Percentiles rank a stretch among this genome's conserved stretches.
Conservation (phyloP, 2,329 filamentous ascomycete genomes). For the Fusarium zealandicum region DNA sequence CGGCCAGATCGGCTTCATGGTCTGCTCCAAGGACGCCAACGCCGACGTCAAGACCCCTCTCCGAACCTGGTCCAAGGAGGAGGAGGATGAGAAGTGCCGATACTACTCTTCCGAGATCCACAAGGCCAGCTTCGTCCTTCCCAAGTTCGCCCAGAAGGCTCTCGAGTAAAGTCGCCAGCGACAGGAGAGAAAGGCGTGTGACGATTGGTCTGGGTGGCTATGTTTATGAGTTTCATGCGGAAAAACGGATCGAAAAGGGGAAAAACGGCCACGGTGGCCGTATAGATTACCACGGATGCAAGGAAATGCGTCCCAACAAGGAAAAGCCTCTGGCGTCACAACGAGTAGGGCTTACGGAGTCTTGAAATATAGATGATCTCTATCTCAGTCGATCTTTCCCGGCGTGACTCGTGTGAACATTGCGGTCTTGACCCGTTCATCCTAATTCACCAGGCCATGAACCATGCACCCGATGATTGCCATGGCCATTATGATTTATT, state of each 20-base stretch:
- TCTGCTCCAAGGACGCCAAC: conserved; percentile 93
- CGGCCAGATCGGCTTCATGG: conserved; percentile 99
- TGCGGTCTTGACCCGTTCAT: neutral
- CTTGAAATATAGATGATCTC: conserved; percentile 26
- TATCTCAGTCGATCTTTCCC: conserved; percentile 1
- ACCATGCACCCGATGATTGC: neutral
- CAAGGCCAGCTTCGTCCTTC: conserved; percentile 90
- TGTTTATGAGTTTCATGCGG: conserved; percentile 35
- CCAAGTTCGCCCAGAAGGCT: conserved; percentile 88
- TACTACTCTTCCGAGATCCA: conserved; percentile 99
- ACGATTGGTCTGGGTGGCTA: conserved; percentile 18
- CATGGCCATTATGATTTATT: neutral
- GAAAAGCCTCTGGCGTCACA: conserved; percentile 26
- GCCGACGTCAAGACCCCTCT: conserved; percentile 86
- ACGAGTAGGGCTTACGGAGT: conserved; percentile 28
- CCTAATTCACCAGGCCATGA: neutral
- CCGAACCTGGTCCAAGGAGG: conserved; percentile 80
- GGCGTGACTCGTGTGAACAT: neutral
- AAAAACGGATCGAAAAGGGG: conserved; percentile 24
- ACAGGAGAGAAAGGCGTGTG: neutral
- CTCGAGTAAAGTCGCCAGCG: conserved; percentile 55
- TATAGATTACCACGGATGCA: conserved; percentile 28
- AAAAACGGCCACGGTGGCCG: conserved; percentile 29
- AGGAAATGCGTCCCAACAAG: conserved; percentile 12
- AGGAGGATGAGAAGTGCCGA: conserved; percentile 90